Percentiles rank a stretch among this genome's conserved stretches.
phyloP scores from a whole-genome alignment of 352 stramenopile genomes.

The Phytophthora podocarpi region DNA sequence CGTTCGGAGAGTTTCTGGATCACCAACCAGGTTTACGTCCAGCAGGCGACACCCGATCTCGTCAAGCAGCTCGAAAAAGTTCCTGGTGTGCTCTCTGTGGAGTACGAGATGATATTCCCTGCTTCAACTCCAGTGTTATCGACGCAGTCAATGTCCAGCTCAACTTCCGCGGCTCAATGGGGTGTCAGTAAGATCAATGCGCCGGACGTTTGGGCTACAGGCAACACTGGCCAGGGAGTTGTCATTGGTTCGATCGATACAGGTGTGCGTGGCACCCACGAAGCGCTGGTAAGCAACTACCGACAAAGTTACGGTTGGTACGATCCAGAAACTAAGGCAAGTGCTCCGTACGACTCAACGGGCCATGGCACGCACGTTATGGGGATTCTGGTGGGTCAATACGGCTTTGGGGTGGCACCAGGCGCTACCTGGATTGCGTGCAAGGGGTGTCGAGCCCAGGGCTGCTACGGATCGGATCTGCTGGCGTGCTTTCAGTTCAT shows the following conservation, averaged over 20 bases:
- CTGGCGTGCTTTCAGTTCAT: constrained; percentile 72
- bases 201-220: constrained; percentile 47
- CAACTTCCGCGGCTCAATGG: constrained; percentile 45
- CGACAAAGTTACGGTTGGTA: constrained; percentile 60
- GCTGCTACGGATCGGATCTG: constrained; percentile 51
- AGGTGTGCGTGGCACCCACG: constrained; percentile 54
- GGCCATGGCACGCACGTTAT: constrained; percentile 65
- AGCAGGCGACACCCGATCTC: constrained; percentile 46
- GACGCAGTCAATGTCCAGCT: constrained; percentile 36
- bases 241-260: constrained; percentile 71
- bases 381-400: constrained; percentile 48
- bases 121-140: constrained; percentile 34
- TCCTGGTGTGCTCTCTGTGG: constrained; percentile 43
- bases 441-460: constrained; percentile 48
- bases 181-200: constrained; percentile 59
- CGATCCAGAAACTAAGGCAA: constrained; percentile 45
- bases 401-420: constrained; percentile 59
- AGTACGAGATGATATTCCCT: constrained; percentile 49
- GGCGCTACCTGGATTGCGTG: constrained; percentile 62
- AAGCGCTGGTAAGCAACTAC: constrained; percentile 48
- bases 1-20: constrained; percentile 59
- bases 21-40: constrained; percentile 64
- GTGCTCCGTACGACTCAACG: constrained; percentile 49
- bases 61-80: constrained; percentile 52
- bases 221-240: constrained; percentile 56